Percentiles rank a stretch among this genome's conserved stretches.
Evolutionary conservation across 2,329 filamentous ascomycete species (phyloP).

Genomic region (Podosphaera aphanis): DNA sequence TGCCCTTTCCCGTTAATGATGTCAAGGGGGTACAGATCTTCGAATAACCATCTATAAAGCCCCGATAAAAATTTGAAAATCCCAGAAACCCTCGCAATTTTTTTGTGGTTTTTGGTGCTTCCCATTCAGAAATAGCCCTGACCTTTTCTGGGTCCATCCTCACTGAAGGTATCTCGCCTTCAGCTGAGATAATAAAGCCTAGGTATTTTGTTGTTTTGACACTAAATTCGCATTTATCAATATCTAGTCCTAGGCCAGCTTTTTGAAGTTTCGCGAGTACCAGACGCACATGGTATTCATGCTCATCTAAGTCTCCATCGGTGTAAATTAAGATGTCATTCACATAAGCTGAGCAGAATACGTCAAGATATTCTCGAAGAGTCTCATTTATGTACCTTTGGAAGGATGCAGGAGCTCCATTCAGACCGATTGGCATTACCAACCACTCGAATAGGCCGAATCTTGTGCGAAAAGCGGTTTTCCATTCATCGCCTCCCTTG

Average conservation of each 20-base stretch:
- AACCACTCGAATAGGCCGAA: not conserved
- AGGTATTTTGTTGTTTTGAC: not conserved
- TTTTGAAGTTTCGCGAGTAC: not conserved
- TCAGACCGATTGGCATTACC: constrained; percentile 2
- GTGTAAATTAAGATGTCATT: not conserved
- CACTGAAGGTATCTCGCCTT: not conserved
- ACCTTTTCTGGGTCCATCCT: not conserved
- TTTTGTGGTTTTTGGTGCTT: not conserved
- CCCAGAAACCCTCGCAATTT: not conserved
- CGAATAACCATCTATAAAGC: not conserved
- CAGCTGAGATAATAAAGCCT: not conserved
- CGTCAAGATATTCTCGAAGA: not conserved
- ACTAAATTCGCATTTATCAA: not conserved
- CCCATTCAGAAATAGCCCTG: not conserved
- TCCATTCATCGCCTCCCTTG: not conserved
- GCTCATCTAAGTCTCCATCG: not conserved
- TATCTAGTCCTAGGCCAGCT: not conserved
- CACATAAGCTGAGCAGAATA: not conserved
- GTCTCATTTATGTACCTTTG: too few relatives aligned
- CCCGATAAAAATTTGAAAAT: not conserved
- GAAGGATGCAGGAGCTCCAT: too few relatives aligned
- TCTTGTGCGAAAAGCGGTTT: not conserved
- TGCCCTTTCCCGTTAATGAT: not conserved
- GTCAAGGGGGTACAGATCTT: not conserved
- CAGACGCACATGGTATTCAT: not conserved